A percentile compares a stretch with the other conserved stretches of the same genome.
Evolutionary conservation across 352 stramenopile genomes (phyloP).

Genomic region (Aphanomyces euteiches): DNA sequence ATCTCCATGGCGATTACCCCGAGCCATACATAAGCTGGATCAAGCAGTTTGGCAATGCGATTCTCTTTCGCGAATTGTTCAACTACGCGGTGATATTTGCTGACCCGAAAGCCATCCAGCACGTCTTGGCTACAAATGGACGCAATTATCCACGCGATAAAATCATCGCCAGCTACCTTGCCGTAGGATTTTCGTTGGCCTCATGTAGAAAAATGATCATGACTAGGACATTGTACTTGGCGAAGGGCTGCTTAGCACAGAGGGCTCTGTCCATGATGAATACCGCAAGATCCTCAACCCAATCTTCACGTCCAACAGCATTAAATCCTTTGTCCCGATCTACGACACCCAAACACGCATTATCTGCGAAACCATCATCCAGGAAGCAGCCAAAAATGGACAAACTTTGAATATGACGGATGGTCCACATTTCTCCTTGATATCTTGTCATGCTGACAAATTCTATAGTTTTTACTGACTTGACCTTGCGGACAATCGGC

Average conservation of each 20-base stretch:
- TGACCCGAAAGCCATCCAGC: not conserved
- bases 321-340: not conserved
- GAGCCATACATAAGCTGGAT: not conserved
- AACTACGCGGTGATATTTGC: not conserved
- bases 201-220: not conserved
- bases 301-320: not conserved
- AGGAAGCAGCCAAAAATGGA: too few relatives aligned
- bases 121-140: not conserved
- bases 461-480: not conserved
- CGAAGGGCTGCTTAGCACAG: not conserved
- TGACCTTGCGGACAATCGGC: not conserved
- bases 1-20: not conserved
- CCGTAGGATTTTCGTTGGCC: too few relatives aligned
- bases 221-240: not conserved
- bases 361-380: not conserved
- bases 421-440: too few relatives aligned
- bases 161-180: too few relatives aligned
- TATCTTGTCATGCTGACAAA: too few relatives aligned
- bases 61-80: not conserved
- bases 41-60: not conserved
- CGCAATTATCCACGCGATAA: not conserved
- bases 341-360: not conserved
- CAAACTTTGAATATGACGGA: too few relatives aligned
- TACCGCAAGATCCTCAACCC: conserved; percentile 6
- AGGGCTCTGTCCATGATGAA: not conserved